Percentiles rank a stretch among this genome's conserved stretches.
These are phyloP conservation scores for Leonotis leonurus DNA, from an alignment of 257 asterid species.

Conservation along the genomic window DNA sequence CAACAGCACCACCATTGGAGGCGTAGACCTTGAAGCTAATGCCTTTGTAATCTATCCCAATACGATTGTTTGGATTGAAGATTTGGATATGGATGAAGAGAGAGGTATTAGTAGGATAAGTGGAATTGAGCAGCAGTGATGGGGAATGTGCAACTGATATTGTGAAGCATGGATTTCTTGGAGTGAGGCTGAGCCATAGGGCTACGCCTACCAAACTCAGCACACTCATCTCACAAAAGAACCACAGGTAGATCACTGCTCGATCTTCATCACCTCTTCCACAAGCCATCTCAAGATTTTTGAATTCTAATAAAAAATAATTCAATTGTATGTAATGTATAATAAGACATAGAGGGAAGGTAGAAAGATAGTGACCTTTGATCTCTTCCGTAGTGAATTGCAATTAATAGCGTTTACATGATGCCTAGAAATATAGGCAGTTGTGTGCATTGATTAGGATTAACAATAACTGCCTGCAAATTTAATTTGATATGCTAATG, in stretches of 20 bases:
- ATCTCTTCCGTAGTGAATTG: neutral
- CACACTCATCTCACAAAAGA: conserved; percentile 20
- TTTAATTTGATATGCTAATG: neutral
- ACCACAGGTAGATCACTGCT: conserved; percentile 20
- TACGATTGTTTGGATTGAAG: conserved; percentile 40
- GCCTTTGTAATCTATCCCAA: conserved; percentile 27
- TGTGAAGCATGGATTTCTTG: conserved; percentile 27
- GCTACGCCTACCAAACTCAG: conserved; percentile 21
- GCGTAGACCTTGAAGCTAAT: conserved; percentile 17
- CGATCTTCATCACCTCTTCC: neutral
- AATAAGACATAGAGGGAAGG: conserved; percentile 5
- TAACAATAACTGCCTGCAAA: conserved; percentile 3
- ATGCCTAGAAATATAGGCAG: neutral
- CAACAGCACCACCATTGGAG: conserved; percentile 6
- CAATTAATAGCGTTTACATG: neutral
- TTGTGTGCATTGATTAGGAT: neutral
- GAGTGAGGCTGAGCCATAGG: conserved; percentile 39
- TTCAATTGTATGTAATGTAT: neutral
- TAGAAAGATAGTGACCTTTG: conserved; percentile 11
- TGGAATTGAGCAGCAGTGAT: neutral
- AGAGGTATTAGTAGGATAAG: conserved; percentile 1
- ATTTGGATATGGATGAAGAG: conserved; percentile 18
- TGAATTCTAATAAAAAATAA: neutral
- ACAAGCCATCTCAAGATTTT: conserved; percentile 18
- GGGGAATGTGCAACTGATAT: conserved; percentile 14